Conservation (phyloP, 139 green algal species). For the Eudorina sp. region DNA sequence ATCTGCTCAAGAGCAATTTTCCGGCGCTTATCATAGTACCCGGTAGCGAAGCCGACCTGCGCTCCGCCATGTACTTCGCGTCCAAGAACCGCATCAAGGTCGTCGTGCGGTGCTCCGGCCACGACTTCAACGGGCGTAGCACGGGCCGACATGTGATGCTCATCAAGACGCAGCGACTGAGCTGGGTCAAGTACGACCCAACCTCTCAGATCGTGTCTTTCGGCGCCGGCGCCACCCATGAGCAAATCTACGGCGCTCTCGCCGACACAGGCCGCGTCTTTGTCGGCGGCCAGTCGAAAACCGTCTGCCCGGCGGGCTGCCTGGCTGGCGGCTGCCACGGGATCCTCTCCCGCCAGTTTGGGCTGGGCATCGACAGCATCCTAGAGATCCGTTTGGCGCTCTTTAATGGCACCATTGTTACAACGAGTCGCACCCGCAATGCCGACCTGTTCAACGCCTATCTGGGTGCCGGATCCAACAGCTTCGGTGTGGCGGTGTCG, state of each 20-base stretch:
- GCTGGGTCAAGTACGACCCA: not conserved
- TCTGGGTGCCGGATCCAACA: constrained; percentile 25
- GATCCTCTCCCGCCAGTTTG: constrained; percentile 1
- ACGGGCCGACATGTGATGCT: constrained; percentile 8
- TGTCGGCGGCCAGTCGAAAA: constrained; percentile 21
- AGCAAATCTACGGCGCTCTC: not conserved
- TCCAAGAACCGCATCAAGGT: constrained; percentile 10
- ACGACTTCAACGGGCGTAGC: constrained; percentile 31
- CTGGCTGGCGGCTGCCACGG: constrained; percentile 34
- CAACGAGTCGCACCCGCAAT: not conserved
- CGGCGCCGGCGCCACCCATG: constrained; percentile 9
- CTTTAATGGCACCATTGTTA: constrained; percentile 28
- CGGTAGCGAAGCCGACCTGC: not conserved
- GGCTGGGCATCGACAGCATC: constrained; percentile 30
- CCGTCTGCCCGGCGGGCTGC: constrained; percentile 41
- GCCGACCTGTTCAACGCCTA: constrained; percentile 39
- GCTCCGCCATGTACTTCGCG: not conserved
- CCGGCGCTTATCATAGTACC: constrained; percentile 6
- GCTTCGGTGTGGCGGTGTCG: constrained; percentile 11
- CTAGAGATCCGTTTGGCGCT: not conserved
- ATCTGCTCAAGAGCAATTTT: constrained; percentile 26
- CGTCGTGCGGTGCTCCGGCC: constrained; percentile 21
- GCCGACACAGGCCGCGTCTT: not conserved
- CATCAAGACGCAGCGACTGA: constrained; percentile 22
- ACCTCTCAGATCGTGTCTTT: constrained; percentile 5